Evolutionary conservation across 768 basidiomycete genomes (phyloP).

Genomic region (Daedaleopsis nitida): DNA sequence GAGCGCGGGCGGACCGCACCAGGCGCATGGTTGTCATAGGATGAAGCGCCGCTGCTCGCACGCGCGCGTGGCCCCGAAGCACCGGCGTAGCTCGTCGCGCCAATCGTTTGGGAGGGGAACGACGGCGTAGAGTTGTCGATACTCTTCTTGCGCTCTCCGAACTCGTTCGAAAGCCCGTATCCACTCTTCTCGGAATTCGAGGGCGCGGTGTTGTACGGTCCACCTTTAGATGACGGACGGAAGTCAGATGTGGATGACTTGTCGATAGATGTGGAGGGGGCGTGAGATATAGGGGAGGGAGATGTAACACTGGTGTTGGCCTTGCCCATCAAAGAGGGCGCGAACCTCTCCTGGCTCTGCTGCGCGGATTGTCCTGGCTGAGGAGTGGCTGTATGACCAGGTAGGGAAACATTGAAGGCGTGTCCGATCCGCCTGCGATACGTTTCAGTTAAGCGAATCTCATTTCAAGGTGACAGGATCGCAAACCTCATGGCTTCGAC

Average conservation of each 20-base stretch:
- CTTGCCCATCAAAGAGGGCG: constrained; percentile 13
- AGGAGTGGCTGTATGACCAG: not conserved
- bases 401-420: constrained; percentile 43
- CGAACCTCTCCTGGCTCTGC: not conserved
- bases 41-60: constrained; percentile 7
- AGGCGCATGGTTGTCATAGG: constrained; percentile 9
- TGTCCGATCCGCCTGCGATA: constrained; percentile 48
- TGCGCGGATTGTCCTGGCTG: not conserved
- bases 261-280: constrained; percentile 19
- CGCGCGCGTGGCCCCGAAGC: not conserved
- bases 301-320: not conserved
- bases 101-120: constrained; percentile 25
- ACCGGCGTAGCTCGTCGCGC: constrained; percentile 10
- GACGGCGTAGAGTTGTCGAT: constrained; percentile 10
- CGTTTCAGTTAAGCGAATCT: constrained; percentile 5
- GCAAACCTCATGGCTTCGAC: constrained; percentile 61
- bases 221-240: constrained; percentile 18
- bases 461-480: not conserved
- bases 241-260: constrained; percentile 8
- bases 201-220: constrained; percentile 34
- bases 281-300: constrained; percentile 19
- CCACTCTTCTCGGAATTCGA: constrained; percentile 15
- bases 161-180: constrained; percentile 25
- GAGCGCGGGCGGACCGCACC: constrained; percentile 32
- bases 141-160: constrained; percentile 24